Base-by-base conservation (phyloP, 2,329 filamentous ascomycete genomes). In the Colletotrichum tamarilloi region DNA sequence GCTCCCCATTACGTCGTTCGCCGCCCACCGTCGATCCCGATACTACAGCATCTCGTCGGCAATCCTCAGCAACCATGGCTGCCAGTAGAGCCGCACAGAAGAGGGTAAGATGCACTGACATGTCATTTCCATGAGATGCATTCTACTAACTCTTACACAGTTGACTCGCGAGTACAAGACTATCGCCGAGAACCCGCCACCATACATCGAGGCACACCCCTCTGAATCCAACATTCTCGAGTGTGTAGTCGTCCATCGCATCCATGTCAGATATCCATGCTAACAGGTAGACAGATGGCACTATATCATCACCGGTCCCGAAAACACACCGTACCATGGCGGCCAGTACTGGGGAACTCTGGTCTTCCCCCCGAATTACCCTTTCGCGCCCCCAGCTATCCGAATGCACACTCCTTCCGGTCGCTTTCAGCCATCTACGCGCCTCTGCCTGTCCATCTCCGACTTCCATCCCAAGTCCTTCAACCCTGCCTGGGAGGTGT, bases 331-430 rank as follows among this genome's bases (percentile, higher is more conserved):
- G 2, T 99, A 99, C 82, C 91, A 97, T 79, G 92, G 92, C 80
- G 97, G 97, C 58, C 97, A 99, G 83, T 99, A 98, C 87, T 99
- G 97, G 97, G 97, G 97, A 60, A 98, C 96, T 1, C 88, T 99
- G 63, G 92, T 97, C 76, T 99, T 99, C 83, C 97, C 97, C 19
- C 91, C 95, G 9, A 95, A 98, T 86, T 99, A 99, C 82, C 97
- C 97, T 30, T 99, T 98, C 84, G 96, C 95, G 14, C 97, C 97
- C 38, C 97, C 97, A 5, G 95, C 97, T 2, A 99, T 99, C 83
- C 95, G 96, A 80, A 99, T 99, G 97, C 97, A 98, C 87, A 99
- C 97, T 0, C 97, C 97, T 1, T 96, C 93, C 14, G 97, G 97
- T 72, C 94, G 97, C 80, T 99, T 99, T 85, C 95, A 98, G 82